Base-by-base conservation (phyloP, 306 rosid species). In the Pterocarpus macrocarpus region DNA sequence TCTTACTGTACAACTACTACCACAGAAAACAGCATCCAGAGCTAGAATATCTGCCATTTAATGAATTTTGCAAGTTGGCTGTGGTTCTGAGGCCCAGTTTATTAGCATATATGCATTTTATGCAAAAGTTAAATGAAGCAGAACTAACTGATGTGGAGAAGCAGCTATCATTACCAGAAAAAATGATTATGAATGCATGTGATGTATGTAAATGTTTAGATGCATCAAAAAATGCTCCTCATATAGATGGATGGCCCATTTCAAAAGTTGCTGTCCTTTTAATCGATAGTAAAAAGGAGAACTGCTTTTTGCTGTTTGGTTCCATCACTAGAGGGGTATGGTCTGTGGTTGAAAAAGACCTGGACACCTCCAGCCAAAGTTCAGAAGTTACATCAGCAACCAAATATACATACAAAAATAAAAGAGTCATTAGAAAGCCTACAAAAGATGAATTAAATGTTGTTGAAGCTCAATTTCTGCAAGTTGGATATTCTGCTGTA, bases 1-100 rank as follows among this genome's bases (percentile, higher is more conserved):
- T 92, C 87, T 50, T 94, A 59, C 78, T 94, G 75, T 91, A 92
- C 90, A 94, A 94, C 86, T 92, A 90, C 87, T 90, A 90, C 91
- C 90, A 89, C 85, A 79, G 93, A 83, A 94, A 86, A 72, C 87
- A 82, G 10, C 81, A 83, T 41, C 92, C 90, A 33, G 80, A 83
- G 58, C 88, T 94, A 69, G 88, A 69, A 53, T 82, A 84, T 85
- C 80, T 94, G 36, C 82, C 85, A 76, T 91, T 94, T 39, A 80
- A 85, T 58, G 90, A 88, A 61, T 92, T 94, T 81, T 92, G 92
- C 86, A 87, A 94, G 89, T 82, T 91, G 91, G 81, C 75, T 35
- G 92, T 81, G 81, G 81, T 86, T 83, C 64, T 88, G 78, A 91
- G 86, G 86, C 97, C 94, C 33, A 28, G 89, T 52, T 67, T 94